Evolutionary conservation across 108 stramenopile genomes (phyloP).

Genomic region (Stephanodiscus minutulus): DNA sequence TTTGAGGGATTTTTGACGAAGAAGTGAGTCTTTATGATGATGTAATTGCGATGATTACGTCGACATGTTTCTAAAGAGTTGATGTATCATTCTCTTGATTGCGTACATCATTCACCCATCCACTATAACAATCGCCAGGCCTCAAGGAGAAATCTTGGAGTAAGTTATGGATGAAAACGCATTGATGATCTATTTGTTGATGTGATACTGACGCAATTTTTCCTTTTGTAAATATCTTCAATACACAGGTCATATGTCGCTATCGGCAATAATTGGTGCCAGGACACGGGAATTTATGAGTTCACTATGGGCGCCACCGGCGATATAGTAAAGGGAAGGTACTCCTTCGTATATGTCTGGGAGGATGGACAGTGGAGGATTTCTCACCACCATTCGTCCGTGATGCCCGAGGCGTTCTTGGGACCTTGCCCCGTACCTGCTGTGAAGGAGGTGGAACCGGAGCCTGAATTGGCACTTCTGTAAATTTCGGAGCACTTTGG

Average conservation of each 20-base stretch:
- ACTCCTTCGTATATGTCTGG: slow-evolving; percentile 59
- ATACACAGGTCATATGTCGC: neutral
- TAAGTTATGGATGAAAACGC: neutral
- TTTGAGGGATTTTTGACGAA: slow-evolving; percentile 58
- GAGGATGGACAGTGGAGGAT: slow-evolving; percentile 74
- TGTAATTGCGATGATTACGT: too few relatives aligned
- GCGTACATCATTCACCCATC: too few relatives aligned
- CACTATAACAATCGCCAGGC: neutral
- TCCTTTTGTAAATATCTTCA: too few relatives aligned
- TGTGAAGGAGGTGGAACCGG: slow-evolving; percentile 31
- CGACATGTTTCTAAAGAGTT: too few relatives aligned
- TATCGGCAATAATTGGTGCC: slow-evolving; percentile 50
- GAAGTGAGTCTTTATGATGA: slow-evolving; percentile 6
- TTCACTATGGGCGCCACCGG: slow-evolving; percentile 65
- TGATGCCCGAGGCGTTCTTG: slow-evolving; percentile 59
- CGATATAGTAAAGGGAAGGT: slow-evolving; percentile 58
- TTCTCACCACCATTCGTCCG: slow-evolving; percentile 68
- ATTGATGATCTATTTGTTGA: too few relatives aligned
- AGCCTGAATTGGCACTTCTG: too few relatives aligned
- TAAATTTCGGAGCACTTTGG: too few relatives aligned
- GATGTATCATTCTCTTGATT: too few relatives aligned
- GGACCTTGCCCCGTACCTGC: slow-evolving; percentile 32
- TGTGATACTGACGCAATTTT: too few relatives aligned
- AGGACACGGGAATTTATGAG: slow-evolving; percentile 60
- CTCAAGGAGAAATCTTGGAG: slow-evolving; percentile 55